Percentiles rank a stretch among this genome's conserved stretches.
These are phyloP conservation scores for Nicotiana tabacum DNA, from an alignment of 257 asterid species.

Conservation along the genomic window DNA sequence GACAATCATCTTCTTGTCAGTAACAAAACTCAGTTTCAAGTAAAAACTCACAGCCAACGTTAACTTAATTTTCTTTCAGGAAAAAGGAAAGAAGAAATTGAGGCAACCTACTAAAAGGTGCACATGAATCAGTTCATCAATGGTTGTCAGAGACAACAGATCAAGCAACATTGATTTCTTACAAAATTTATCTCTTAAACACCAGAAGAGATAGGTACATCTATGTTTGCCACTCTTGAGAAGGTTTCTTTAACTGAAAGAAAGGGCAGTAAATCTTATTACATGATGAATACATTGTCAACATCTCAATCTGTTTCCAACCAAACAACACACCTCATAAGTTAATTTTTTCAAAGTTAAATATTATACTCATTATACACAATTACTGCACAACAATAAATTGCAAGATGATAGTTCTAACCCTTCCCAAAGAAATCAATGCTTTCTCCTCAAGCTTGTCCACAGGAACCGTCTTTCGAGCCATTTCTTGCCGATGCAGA, in stretches of 20 bases:
- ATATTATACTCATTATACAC: background rate
- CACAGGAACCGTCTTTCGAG: constrained; percentile 69
- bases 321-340: background rate
- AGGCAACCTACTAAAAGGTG: background rate
- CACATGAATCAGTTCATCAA: background rate
- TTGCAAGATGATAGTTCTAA: constrained; percentile 29
- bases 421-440: constrained; percentile 81
- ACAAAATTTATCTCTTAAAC: background rate
- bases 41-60: background rate
- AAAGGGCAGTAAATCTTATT: background rate
- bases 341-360: background rate
- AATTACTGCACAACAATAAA: background rate
- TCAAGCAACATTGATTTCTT: background rate
- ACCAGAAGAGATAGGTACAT: no score
- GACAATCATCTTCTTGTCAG: background rate
- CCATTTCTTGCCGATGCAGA: constrained; percentile 66
- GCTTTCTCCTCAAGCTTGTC: constrained; percentile 96
- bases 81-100: background rate
- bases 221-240: background rate
- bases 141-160: background rate
- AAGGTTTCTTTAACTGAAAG: background rate
- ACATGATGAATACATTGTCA: background rate
- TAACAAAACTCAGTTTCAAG: background rate
- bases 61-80: background rate
- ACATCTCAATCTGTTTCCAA: background rate